A percentile compares a stretch with the other conserved stretches of the same genome.
phyloP scores from a whole-genome alignment of 140 eudicot genomes.

The Cichorium intybus region DNA sequence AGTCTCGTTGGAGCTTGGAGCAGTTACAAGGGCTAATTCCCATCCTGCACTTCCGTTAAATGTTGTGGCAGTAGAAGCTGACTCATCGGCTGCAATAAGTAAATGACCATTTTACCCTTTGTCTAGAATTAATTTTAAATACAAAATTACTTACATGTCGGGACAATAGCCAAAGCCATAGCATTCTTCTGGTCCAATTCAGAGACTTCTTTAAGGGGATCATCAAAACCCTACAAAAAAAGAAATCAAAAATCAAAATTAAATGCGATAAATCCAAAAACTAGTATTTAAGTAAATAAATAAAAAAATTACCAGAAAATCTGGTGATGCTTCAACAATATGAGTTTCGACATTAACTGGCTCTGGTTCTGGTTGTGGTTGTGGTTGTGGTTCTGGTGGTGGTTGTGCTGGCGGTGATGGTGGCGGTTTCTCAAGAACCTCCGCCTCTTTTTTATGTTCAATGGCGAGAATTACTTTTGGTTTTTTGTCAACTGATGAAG shows the following conservation, averaged over 20 bases:
- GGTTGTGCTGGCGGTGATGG: constrained; percentile 39
- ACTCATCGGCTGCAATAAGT: constrained; percentile 36
- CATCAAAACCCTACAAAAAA: constrained; percentile 49
- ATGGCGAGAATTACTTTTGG: constrained; percentile 51
- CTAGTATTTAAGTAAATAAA: not conserved
- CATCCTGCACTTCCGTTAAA: constrained; percentile 62
- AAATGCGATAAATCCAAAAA: not conserved
- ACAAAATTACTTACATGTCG: constrained; percentile 49
- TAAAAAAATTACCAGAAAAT: constrained; percentile 54
- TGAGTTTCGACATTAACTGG: constrained; percentile 57
- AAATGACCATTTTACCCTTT: not conserved
- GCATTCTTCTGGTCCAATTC: constrained; percentile 67
- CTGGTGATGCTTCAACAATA: constrained; percentile 53
- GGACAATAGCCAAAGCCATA: constrained; percentile 71
- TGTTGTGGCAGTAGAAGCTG: constrained; percentile 38
- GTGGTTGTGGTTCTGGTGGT: constrained; percentile 11
- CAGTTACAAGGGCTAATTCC: constrained; percentile 67
- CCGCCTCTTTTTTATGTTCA: constrained; percentile 48
- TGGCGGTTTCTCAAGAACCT: constrained; percentile 40
- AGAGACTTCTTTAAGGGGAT: constrained; percentile 53
- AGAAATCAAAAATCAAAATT: not conserved
- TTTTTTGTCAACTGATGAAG: constrained; percentile 46
- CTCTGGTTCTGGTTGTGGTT: constrained; percentile 30
- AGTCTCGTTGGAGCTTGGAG: constrained; percentile 40
- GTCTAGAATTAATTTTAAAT: too few relatives aligned